A percentile compares a stretch with the other conserved stretches of the same genome.
phyloP scores from a whole-genome alignment of 73 alveolate species.

The Paramecium caudatum region DNA sequence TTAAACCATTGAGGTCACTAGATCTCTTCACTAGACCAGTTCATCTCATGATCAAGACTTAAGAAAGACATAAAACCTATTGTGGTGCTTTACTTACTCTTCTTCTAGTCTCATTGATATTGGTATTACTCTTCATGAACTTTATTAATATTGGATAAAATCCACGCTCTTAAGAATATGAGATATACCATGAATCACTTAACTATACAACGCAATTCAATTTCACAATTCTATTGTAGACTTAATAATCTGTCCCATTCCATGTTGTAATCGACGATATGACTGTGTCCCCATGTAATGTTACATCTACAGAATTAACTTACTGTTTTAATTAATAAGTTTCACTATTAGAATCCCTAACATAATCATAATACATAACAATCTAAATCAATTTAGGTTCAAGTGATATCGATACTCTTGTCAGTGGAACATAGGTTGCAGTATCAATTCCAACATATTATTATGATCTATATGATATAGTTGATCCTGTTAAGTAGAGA shows the following conservation, averaged over 20 bases:
- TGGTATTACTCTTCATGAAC: neutral
- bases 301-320: too few relatives aligned
- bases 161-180: slow-evolving; percentile 37
- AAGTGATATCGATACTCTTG: too few relatives aligned
- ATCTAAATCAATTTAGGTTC: too few relatives aligned
- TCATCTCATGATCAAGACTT: neutral
- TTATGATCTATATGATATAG: neutral
- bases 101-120: neutral
- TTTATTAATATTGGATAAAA: neutral
- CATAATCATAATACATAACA: too few relatives aligned
- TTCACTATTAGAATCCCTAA: too few relatives aligned
- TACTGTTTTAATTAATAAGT: too few relatives aligned
- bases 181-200: neutral
- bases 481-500: neutral
- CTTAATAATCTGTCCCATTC: too few relatives aligned
- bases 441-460: slow-evolving; percentile 13
- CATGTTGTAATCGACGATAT: too few relatives aligned
- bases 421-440: too few relatives aligned
- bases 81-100: slow-evolving; percentile 53
- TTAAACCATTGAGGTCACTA: slow-evolving; percentile 2
- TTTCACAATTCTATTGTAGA: neutral
- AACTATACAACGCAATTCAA: neutral
- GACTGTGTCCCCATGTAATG: too few relatives aligned
- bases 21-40: slow-evolving; percentile 64
- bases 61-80: slow-evolving; percentile 61